Evolutionary conservation across 192 early-diverging fungal species (phyloP), one percentile per base, ranked within the genome.

Genomic region (Coemansia sp.): DNA sequence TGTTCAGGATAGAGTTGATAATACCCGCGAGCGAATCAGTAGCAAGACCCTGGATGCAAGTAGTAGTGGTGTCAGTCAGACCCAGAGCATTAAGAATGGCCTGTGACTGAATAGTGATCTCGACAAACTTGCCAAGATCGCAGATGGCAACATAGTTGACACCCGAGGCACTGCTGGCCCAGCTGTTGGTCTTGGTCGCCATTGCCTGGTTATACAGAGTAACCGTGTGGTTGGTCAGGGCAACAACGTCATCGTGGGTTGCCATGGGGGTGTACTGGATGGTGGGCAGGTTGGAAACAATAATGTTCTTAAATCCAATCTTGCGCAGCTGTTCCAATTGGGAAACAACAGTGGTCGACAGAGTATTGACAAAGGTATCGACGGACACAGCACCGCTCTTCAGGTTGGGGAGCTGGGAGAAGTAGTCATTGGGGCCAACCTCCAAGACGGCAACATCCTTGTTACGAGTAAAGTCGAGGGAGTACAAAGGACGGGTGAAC

Each of bases 221-320:
- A 4, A 40, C 39, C 14, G 39, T 40, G 19, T n/a, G 15, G 39
- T 40, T 40, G 14, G 39, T 20, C 39, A 40, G 39, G 34, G 14
- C 17, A 7, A 36, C 34, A 18, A 55, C 46, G 28, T 60, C 34
- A 13, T 51, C 42, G n/a, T 53, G 39, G 3, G 43, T 56, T 19
- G 58, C 58, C 24, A 56, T 33, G 7, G 69, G 69, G 26, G 69
- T 65, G 27, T 55, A 46, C 48, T 72, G 69, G 30, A 72, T 60
- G 17, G 56, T 52, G 7, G 69, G 55, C 27, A 72, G 26, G 35
- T 65, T 64, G 4, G 47, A 22, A 25, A 72, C 63, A 33, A 72
- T 35, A 33, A 72, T 51, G 57, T 65, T 64, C 49, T 61, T 72
- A 47, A 65, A 72, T 13, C 69, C 69, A 13, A 60, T 51, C 35